Evolutionary conservation across 768 basidiomycete genomes (phyloP).

Genomic region (Serpula lacrymans): DNA sequence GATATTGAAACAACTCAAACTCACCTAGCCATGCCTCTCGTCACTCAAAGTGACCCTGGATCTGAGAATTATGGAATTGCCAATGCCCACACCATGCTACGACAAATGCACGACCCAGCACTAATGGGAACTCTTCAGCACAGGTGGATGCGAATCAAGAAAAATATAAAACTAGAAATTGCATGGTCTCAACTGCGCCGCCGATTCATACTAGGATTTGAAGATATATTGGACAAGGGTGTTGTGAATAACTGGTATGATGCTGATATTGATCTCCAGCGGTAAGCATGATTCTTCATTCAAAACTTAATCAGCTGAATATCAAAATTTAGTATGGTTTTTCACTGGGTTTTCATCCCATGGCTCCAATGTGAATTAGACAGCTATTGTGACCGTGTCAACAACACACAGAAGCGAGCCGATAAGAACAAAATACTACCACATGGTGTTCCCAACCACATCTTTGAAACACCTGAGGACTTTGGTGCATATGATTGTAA

Average conservation of each 20-base stretch:
- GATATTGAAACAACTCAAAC: too few species aligned
- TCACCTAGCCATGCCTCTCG: slow-evolving; percentile 33
- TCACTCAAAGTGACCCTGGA: slow-evolving; percentile 44
- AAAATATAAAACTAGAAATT: slow-evolving; percentile 42
- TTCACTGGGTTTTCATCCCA: slow-evolving; percentile 32
- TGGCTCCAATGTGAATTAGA: slow-evolving; percentile 11
- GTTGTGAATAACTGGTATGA: slow-evolving; percentile 28
- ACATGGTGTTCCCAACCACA: slow-evolving; percentile 35
- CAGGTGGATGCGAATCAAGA: slow-evolving; percentile 30
- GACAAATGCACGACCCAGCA: slow-evolving; percentile 37
- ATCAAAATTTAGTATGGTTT: slow-evolving; percentile 30
- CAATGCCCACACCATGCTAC: slow-evolving; percentile 38
- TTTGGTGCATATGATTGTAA: slow-evolving; percentile 32
- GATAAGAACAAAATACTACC: slow-evolving; percentile 25
- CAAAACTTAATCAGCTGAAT: neutral
- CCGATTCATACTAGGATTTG: slow-evolving; percentile 33
- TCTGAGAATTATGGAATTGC: slow-evolving; percentile 43
- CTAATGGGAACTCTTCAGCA: slow-evolving; percentile 40
- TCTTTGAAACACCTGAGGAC: slow-evolving; percentile 24
- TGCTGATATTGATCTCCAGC: slow-evolving; percentile 17
- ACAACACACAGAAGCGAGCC: slow-evolving; percentile 2
- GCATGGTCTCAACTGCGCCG: slow-evolving; percentile 35
- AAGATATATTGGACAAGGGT: slow-evolving; percentile 30
- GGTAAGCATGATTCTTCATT: slow-evolving; percentile 12
- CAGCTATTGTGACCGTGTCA: slow-evolving; percentile 4